Evolutionary conservation across 352 stramenopile species (phyloP).

Genomic region (Globisporangium spinosum): DNA sequence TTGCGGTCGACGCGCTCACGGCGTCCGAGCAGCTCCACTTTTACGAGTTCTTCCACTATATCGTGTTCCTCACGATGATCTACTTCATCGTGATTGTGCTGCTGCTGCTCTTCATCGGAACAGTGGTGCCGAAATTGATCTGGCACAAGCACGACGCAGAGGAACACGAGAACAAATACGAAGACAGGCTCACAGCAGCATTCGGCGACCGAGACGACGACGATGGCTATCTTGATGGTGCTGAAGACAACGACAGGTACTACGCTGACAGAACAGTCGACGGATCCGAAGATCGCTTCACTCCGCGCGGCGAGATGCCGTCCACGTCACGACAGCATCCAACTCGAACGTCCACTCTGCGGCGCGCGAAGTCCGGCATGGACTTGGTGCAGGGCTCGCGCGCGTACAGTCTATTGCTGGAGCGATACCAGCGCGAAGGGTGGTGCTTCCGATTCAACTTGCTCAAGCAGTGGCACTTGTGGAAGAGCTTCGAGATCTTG

Average conservation of each 20-base stretch:
- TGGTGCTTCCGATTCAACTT: conserved; percentile 79
- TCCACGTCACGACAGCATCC: conserved; percentile 13
- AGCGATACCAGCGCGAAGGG: conserved; percentile 76
- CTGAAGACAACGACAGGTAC: conserved; percentile 25
- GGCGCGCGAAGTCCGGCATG: conserved; percentile 59
- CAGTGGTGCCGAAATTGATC: conserved; percentile 75
- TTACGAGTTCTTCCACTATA: conserved; percentile 90
- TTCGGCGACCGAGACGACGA: conserved; percentile 2
- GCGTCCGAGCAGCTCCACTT: conserved; percentile 72
- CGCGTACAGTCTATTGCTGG: conserved; percentile 68
- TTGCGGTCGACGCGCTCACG: conserved; percentile 47
- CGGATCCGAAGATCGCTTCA: conserved; percentile 24
- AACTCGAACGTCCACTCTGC: conserved; percentile 26
- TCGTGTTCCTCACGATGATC: conserved; percentile 88
- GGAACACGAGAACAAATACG: conserved; percentile 13
- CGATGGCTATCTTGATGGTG: conserved; percentile 7
- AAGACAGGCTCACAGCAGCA: conserved; percentile 4
- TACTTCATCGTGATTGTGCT: conserved; percentile 89
- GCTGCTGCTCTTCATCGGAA: conserved; percentile 78
- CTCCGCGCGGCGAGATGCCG: conserved; percentile 5
- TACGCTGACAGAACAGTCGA: conserved; percentile 24
- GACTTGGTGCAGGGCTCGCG: conserved; percentile 68
- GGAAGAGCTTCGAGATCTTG: conserved; percentile 86
- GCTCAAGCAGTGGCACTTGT: conserved; percentile 80
- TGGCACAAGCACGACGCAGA: conserved; percentile 49